phyloP scores from a whole-genome alignment of 768 basidiomycete species.

The Pulveroboletus sp. region DNA sequence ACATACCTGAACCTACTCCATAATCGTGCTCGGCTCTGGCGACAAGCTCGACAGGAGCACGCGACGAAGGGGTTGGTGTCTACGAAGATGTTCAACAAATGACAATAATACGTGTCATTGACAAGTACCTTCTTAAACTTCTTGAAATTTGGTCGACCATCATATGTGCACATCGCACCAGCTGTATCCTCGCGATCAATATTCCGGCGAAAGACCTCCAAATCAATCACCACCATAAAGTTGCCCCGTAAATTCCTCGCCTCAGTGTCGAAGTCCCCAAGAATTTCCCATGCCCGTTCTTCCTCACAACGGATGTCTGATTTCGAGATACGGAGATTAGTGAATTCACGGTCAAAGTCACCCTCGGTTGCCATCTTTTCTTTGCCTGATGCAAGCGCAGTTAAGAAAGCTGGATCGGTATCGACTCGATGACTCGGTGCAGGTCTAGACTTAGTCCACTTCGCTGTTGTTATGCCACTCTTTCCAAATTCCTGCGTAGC shows the following conservation, averaged over 20 bases:
- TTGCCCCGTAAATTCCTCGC: conserved; percentile 61
- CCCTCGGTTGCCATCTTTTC: conserved; percentile 57
- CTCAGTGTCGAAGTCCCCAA: conserved; percentile 60
- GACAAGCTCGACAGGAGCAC: conserved; percentile 47
- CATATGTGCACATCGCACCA: conserved; percentile 34
- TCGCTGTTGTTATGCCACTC: conserved; percentile 1
- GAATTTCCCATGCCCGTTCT: conserved; percentile 51
- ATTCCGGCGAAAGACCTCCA: conserved; percentile 46
- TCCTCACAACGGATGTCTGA: conserved; percentile 49
- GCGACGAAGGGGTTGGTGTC: conserved; percentile 26
- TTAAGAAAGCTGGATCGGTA: conserved; percentile 63
- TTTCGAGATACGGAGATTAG: conserved; percentile 66
- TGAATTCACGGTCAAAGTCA: conserved; percentile 74
- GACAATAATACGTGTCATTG: conserved; percentile 6
- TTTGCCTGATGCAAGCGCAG: conserved; percentile 70
- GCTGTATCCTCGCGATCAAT: conserved; percentile 14
- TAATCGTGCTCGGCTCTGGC: conserved; percentile 48
- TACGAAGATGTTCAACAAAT: conserved; percentile 6
- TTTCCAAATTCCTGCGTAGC: conserved; percentile 26
- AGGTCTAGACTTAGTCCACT: conserved; percentile 6
- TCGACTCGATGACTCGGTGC: conserved; percentile 33
- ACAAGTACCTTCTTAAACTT: conserved; percentile 67
- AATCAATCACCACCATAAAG: conserved; percentile 73
- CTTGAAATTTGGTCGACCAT: conserved; percentile 63
- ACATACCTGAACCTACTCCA: conserved; percentile 48